phyloP scores from a whole-genome alignment of 208 protist genomes.

The Chromosphaera perkinsii region DNA sequence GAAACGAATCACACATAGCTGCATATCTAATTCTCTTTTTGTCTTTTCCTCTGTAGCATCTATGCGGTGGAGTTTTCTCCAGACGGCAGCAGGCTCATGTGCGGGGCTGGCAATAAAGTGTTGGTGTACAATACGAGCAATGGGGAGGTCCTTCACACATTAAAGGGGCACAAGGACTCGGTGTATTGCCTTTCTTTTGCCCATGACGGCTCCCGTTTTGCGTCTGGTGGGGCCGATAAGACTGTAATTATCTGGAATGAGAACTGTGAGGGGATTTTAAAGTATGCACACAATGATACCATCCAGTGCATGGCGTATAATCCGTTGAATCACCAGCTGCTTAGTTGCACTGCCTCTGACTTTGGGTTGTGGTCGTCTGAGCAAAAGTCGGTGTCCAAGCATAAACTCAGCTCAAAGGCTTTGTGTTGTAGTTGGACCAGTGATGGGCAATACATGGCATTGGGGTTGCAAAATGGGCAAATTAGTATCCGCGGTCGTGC shows the following conservation, averaged over 20 bases:
- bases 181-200: slow-evolving; percentile 63
- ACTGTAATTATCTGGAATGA: slow-evolving; percentile 88
- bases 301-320: slow-evolving; percentile 87
- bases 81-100: slow-evolving; percentile 76
- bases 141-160: slow-evolving; percentile 76
- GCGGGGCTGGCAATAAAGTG: slow-evolving; percentile 75
- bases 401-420: slow-evolving; percentile 74
- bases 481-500: slow-evolving; percentile 53
- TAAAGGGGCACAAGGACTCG: slow-evolving; percentile 86
- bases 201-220: slow-evolving; percentile 80
- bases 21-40: too few species aligned
- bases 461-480: slow-evolving; percentile 78
- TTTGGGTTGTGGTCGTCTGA: slow-evolving; percentile 86
- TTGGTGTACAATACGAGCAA: slow-evolving; percentile 80
- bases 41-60: too few species aligned
- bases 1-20: too few species aligned
- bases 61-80: slow-evolving; percentile 30
- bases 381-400: slow-evolving; percentile 77
- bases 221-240: slow-evolving; percentile 69
- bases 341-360: slow-evolving; percentile 76
- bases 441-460: slow-evolving; percentile 80
- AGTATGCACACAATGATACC: slow-evolving; percentile 86
- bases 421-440: slow-evolving; percentile 82
- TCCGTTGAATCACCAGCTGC: slow-evolving; percentile 73
- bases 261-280: slow-evolving; percentile 78